Evolutionary conservation across 306 rosid species (phyloP), one percentile per base, ranked within the genome.

Genomic region (Acacia acuminata): DNA sequence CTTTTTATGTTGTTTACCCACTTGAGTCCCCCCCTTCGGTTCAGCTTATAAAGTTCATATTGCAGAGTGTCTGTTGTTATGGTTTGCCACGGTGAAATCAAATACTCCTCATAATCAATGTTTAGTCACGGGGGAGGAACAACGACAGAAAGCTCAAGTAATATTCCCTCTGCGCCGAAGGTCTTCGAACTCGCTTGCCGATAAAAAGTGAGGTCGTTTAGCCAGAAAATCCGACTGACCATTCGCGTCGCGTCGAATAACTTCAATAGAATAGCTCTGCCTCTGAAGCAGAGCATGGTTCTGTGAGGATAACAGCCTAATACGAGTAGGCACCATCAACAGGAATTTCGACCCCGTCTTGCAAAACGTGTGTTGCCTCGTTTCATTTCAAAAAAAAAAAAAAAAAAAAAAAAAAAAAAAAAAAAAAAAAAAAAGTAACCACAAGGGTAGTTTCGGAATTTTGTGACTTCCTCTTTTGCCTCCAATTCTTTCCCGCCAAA

Each of bases 401-500:
- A 10, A 10, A 16, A 43, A 9, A 44, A 44, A 10, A 10, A 16
- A n/a, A n/a, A n/a, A 13, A 47, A 47, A 47, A 47, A 43, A 43
- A n/a, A n/a, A n/a, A 42, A 8, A 42, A 8, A 43, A 9, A 44
- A 44, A 10, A 10, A 16, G n/a, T 51, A 1, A 5, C 58, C 58
- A 4, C n/a, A 51, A 8, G 63, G 76, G 58, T 45, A 22, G 10
- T 44, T 44, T 45, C 38, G 58, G 7, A 45, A 71, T 71, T 71
- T 22, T 36, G 10, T 13, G 44, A 42, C 75, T 43, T 3, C 22
- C 11, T 2, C 32, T 38, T 6, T 42, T 42, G 22, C 8, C 20
- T 13, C n/a, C 75, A 22, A 2, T 44, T 13, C n/a, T 71, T 71
- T 73, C 43, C 61, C 77, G 77, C 77, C 77, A 73, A 73, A 73